These are phyloP conservation scores for Iris macrosiphon DNA, from an alignment of 106 monocot species.

Conservation along the genomic window DNA sequence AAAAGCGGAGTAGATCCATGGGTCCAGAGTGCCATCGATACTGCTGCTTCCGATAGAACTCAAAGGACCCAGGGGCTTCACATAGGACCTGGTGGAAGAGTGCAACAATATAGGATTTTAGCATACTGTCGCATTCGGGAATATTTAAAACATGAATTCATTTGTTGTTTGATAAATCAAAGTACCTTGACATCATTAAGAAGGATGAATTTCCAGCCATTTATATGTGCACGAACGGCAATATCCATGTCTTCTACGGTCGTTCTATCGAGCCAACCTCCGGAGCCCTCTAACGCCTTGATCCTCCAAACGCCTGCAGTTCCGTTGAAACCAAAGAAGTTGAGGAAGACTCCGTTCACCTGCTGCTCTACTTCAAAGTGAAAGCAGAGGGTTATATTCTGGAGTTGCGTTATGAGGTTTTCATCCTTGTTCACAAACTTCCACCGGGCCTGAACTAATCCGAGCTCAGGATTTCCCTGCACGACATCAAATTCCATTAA, in stretches of 20 bases:
- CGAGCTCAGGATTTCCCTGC: conserved; percentile 34
- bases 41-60: conserved; percentile 19
- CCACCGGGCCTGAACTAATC: conserved; percentile 43
- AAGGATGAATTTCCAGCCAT: conserved; percentile 40
- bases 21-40: conserved; percentile 29
- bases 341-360: conserved; percentile 22
- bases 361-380: conserved; percentile 36
- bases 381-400: conserved; percentile 23
- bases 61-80: conserved; percentile 22
- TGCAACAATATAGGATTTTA: too few species aligned
- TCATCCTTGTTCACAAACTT: conserved; percentile 35
- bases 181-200: conserved; percentile 36
- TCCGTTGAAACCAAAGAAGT: conserved; percentile 29
- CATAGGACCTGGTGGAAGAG: conserved; percentile 15
- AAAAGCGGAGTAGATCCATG: conserved; percentile 22
- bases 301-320: conserved; percentile 41
- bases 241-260: conserved; percentile 19
- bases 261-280: conserved; percentile 44
- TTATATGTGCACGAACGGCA: conserved; percentile 21
- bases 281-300: conserved; percentile 27
- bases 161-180: background rate
- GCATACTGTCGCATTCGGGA: too few species aligned
- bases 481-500: conserved; percentile 2
- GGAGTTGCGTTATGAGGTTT: conserved; percentile 17
- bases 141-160: too few species aligned